Evolutionary conservation across 1,139 yeast species (phyloP).

Genomic region (Kodamaea ohmeri): DNA sequence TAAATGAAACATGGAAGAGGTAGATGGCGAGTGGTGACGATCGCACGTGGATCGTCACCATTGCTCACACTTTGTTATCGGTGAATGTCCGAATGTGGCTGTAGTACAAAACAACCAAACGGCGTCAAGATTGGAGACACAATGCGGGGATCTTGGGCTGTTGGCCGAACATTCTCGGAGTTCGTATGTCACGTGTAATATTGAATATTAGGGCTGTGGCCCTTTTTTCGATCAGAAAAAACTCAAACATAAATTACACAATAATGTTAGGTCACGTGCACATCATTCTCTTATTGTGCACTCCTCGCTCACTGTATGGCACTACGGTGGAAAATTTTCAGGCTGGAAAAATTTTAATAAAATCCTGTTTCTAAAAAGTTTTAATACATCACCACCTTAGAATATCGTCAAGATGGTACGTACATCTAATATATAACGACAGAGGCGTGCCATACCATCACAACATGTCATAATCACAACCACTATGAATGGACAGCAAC

Average conservation of each 20-base stretch:
- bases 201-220: slow-evolving; percentile 5
- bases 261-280: slow-evolving; percentile 5
- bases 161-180: too few species aligned
- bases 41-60: too few species aligned
- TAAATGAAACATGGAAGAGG: too few species aligned
- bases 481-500: not conserved
- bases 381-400: slow-evolving; percentile 17
- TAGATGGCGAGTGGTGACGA: too few species aligned
- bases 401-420: slow-evolving; percentile 31
- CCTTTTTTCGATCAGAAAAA: not conserved
- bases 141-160: too few species aligned
- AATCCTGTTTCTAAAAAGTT: slow-evolving; percentile 9
- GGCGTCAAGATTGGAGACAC: too few species aligned
- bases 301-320: slow-evolving; percentile 1
- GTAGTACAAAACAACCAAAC: too few species aligned
- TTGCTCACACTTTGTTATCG: too few species aligned
- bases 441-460: not conserved
- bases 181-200: slow-evolving; percentile 2
- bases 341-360: slow-evolving; percentile 10
- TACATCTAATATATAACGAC: slow-evolving; percentile 9
- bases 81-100: too few species aligned
- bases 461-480: not conserved
- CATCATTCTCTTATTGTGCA: slow-evolving; percentile 5
- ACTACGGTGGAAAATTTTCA: slow-evolving; percentile 11
- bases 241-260: slow-evolving; percentile 1